A percentile compares a stretch with the other conserved stretches of the same genome.
Conservation (phyloP, 345 rosid genomes). For the Microthlaspi erraticum region DNA sequence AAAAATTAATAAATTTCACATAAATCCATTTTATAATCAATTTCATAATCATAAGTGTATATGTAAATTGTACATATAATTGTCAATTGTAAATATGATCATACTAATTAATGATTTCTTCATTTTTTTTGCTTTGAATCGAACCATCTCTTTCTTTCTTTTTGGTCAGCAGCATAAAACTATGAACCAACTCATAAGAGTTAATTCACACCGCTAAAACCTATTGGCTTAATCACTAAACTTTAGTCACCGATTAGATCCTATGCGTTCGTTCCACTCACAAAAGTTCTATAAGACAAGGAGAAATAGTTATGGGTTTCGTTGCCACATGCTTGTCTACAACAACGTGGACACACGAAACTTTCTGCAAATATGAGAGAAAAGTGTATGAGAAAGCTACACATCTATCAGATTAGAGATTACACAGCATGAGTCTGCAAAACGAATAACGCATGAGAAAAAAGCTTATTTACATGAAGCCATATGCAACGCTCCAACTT, state of each 20-base stretch:
- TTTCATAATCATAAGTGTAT: not conserved
- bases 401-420: constrained; percentile 4
- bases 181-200: constrained; percentile 6
- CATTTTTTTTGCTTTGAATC: too few relatives aligned
- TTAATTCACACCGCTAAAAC: not conserved
- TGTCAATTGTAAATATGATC: not conserved
- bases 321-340: constrained; percentile 29
- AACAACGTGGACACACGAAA: constrained; percentile 29
- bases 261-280: not conserved
- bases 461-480: constrained; percentile 25
- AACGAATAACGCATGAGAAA: constrained; percentile 38
- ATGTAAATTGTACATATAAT: not conserved
- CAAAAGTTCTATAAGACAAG: constrained; percentile 21
- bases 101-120: not conserved
- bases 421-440: constrained; percentile 20
- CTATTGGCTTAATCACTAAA: not conserved
- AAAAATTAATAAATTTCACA: too few relatives aligned
- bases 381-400: constrained; percentile 24
- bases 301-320: constrained; percentile 9
- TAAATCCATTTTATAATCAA: not conserved
- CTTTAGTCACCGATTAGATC: constrained; percentile 5
- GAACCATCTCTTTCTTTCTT: not conserved
- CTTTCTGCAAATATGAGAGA: not conserved
- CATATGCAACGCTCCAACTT: constrained; percentile 38
- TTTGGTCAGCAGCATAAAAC: not conserved